Base-by-base conservation (phyloP, 805 yeast genomes). In the Aciculoconidium aculeatum region DNA sequence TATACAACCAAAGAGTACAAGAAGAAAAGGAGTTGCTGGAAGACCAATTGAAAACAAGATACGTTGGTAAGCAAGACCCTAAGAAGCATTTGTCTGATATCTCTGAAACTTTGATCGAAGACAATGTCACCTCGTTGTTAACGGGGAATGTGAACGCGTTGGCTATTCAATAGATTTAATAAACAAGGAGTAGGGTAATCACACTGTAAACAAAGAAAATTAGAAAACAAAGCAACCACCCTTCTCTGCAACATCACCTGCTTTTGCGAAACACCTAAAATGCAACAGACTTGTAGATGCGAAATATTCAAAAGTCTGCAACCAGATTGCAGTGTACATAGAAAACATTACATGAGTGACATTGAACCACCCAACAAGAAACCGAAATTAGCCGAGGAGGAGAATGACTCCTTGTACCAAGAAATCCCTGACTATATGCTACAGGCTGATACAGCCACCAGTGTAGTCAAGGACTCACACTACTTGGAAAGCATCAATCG, bases 41-140 rank as follows among this genome's bases (percentile, higher is more conserved):
- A 47, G 95, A 85, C 22, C 92, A 88, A 57, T 72, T 90, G 44
- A 86, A 85, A 58, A 90, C 96, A 6, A 78, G 98, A 53, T 94
- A 90, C 51, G 96, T 92, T 20, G 99, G 99, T 46, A 88, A 86
- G 55, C 96, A 90, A 61, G 98, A 92, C 58, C 99, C 99, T 23
- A 92, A 94, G 76, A 92, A 90, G 65, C 99, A 92, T 65, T 68
- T 92, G 47, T 72, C 80, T 27, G 96, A 85, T 40, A 83, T 94
- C 8, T 94, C 95, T 7, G 94, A 85, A 42, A 66, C 69, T 37
- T 67, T 85, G 30, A 75, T 94, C 45, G 98, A 92, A 58, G 92
- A 85, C 30, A 94, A 92, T 53, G 79, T 92, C 27, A 86, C 85
- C 8, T 77, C 94, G 18, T 72, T 90, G 40, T 67, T 88, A 50